Evolutionary conservation across 129 eudicot genomes (phyloP), one percentile per base, ranked within the genome.

Genomic region (Erigeron canadensis): DNA sequence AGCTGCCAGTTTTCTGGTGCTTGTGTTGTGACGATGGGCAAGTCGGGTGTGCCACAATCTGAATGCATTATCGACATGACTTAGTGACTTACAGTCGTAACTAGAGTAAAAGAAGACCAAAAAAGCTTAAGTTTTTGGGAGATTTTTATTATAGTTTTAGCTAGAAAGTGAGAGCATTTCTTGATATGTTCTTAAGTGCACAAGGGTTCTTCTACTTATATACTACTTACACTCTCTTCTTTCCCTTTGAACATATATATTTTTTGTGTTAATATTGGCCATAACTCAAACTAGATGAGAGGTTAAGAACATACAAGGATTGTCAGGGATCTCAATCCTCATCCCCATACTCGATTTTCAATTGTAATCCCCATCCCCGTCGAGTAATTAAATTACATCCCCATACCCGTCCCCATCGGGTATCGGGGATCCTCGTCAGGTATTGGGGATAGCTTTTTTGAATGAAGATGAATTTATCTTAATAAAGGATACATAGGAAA

Each of bases 31-130:
- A 11, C 43, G 17, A 66, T 7, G 60, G 74, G 60, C n/a, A 60
- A 44, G 40, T 66, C 74, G 11, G 56, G 38, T 16, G 7, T 6
- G 42, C 15, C 40, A 8, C 40, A 21, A 43, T 45, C 34, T 56
- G 50, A 39, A 44, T 44, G 61, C 18, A 34, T 40, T 23, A 43
- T 48, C 10, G 80, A 17, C 74, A 57, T 75, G 48, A 66, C 34
- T 42, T 55, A 56, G 45, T 75, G 48, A 66, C 34, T 42, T 55
- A 56, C 21, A 42, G 45, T 15, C 9, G 57, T 54, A 16, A 6
- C 22, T n/a, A 53, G 8, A 53, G n/a, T 10, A 4, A 53, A 53
- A 10, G 2, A 28, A 28, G 42, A 15, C 28, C 3, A 13, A 41
- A 22, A 69, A 50, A 39, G 23, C 11, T 10, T 12, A 38, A 39